A percentile compares a stretch with the other conserved stretches of the same genome.
These are phyloP conservation scores for Russula griseocarnosa DNA, from an alignment of 768 basidiomycete species.

Conservation along the genomic window DNA sequence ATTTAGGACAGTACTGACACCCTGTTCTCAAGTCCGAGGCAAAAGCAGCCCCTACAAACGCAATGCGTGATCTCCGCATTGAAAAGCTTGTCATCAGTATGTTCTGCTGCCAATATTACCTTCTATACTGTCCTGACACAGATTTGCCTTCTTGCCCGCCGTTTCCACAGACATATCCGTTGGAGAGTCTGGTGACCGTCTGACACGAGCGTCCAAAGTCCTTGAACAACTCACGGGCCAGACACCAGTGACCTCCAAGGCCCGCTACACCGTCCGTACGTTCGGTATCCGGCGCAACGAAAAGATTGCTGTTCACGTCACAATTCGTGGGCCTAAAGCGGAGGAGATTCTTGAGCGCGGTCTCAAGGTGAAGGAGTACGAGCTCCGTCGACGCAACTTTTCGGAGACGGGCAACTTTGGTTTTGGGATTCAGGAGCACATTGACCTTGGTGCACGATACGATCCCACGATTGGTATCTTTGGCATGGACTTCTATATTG, in stretches of 20 bases:
- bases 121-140: slow-evolving; percentile 77
- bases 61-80: slow-evolving; percentile 32
- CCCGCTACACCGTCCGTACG: slow-evolving; percentile 97
- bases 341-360: slow-evolving; percentile 20
- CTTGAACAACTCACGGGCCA: slow-evolving; percentile 18
- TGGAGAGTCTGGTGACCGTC: slow-evolving; percentile 53
- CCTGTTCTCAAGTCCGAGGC: slow-evolving; percentile 62
- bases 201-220: slow-evolving; percentile 16
- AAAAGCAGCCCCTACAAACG: slow-evolving; percentile 85
- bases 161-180: slow-evolving; percentile 98
- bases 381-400: slow-evolving; percentile 94
- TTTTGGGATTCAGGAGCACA: slow-evolving; percentile 54
- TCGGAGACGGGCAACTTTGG: slow-evolving; percentile 99
- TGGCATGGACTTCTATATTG: slow-evolving; percentile 17
- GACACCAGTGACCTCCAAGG: slow-evolving; percentile 73
- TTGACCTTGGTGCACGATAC: slow-evolving; percentile 17
- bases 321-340: slow-evolving; percentile 15
- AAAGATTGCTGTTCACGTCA: slow-evolving; percentile 82
- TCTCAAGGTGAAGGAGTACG: slow-evolving; percentile 99
- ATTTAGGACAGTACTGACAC: neutral
- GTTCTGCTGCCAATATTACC: no score
- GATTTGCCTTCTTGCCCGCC: slow-evolving; percentile 62
- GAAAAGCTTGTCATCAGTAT: slow-evolving; percentile 19
- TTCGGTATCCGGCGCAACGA: slow-evolving; percentile 99
- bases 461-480: slow-evolving; percentile 18